Conservation (phyloP, 192 early-diverging fungal genomes). For the Coemansia furcata region DNA sequence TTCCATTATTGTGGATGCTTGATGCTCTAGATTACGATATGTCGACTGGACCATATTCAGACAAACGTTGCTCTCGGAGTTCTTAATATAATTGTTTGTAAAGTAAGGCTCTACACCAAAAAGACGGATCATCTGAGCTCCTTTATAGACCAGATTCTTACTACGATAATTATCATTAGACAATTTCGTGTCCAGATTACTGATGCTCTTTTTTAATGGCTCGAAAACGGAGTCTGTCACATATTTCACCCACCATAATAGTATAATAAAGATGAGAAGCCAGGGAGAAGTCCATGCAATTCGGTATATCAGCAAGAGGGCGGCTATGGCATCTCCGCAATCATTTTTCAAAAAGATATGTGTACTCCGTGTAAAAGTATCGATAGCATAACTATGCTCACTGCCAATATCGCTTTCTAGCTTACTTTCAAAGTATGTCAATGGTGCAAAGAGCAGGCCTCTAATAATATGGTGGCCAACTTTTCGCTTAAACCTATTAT, state of each 20-base stretch:
- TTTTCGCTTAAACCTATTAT: not conserved
- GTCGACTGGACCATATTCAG: too few relatives aligned
- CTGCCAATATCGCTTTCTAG: not conserved
- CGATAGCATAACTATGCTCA: not conserved
- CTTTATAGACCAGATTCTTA: not conserved
- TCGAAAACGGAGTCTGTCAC: not conserved
- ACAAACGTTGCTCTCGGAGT: too few relatives aligned
- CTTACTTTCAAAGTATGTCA: not conserved
- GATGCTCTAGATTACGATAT: not conserved
- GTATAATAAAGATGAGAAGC: not conserved
- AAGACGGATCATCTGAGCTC: too few relatives aligned
- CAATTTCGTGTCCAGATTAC: too few relatives aligned
- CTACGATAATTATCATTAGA: too few relatives aligned
- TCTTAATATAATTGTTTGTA: conserved; percentile 41
- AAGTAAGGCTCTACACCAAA: conserved; percentile 34
- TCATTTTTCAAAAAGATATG: not conserved
- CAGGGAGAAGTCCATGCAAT: not conserved
- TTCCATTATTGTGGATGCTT: too few relatives aligned
- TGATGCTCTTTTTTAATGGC: not conserved
- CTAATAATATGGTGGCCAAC: not conserved
- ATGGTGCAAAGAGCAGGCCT: too few relatives aligned
- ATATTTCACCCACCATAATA: not conserved
- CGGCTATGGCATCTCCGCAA: not conserved
- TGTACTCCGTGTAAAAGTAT: not conserved
- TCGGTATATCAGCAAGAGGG: not conserved